These are phyloP conservation scores for Botrytis fragariae DNA, from an alignment of 2,329 filamentous ascomycete genomes.

Conservation along the genomic window DNA sequence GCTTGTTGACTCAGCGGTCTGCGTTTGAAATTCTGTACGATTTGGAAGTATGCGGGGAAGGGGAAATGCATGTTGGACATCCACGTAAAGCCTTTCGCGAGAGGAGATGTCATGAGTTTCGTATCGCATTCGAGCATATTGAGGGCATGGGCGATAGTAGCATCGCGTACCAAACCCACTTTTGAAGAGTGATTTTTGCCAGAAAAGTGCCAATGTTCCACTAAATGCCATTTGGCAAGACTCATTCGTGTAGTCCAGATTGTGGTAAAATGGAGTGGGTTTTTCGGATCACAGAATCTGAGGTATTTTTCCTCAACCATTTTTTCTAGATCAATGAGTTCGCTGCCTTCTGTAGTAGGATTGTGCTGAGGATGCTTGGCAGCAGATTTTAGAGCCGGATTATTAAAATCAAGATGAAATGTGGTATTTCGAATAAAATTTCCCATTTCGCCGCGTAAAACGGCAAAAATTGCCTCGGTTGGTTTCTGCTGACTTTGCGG, in stretches of 20 bases:
- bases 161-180: constrained; percentile 34
- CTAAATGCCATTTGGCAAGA: constrained; percentile 34
- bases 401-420: constrained; percentile 32
- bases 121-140: constrained; percentile 39
- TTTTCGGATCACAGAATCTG: constrained; percentile 43
- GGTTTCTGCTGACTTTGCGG: constrained; percentile 50
- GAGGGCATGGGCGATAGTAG: constrained; percentile 37
- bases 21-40: constrained; percentile 36
- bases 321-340: constrained; percentile 40
- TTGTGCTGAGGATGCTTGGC: constrained; percentile 22
- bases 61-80: constrained; percentile 37
- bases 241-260: constrained; percentile 32
- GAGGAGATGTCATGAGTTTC: constrained; percentile 34
- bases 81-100: constrained; percentile 38
- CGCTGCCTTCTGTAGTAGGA: constrained; percentile 19
- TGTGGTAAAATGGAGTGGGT: constrained; percentile 40
- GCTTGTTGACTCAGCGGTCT: constrained; percentile 31
- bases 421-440: constrained; percentile 40
- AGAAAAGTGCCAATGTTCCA: constrained; percentile 34
- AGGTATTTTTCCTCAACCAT: constrained; percentile 44
- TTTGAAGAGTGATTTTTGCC: constrained; percentile 27
- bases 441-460: constrained; percentile 56
- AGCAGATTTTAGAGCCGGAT: constrained; percentile 28
- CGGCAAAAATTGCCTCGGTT: constrained; percentile 60
- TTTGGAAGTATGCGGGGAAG: constrained; percentile 38